These are phyloP conservation scores for Terfezia boudieri DNA, from an alignment of 495 filamentous ascomycete genomes.

Conservation along the genomic window DNA sequence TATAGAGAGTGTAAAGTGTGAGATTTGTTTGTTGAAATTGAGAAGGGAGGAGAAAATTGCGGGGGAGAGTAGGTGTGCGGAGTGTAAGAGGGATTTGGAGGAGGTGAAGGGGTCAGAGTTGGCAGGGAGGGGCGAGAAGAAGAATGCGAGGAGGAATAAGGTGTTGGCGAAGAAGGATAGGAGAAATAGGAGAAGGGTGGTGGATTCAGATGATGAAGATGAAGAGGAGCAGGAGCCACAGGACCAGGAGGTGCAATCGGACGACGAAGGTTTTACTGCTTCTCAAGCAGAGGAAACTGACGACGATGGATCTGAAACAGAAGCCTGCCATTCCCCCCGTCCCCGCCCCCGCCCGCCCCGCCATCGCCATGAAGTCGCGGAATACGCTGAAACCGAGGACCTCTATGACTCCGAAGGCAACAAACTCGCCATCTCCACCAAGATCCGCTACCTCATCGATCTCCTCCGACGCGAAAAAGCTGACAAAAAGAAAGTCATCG, in stretches of 20 bases:
- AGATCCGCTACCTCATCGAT: constrained; percentile 62
- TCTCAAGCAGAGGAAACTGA: background rate
- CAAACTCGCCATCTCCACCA: constrained; percentile 50
- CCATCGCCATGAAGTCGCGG: background rate
- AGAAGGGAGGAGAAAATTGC: constrained; percentile 30
- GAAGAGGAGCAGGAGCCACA: constrained; percentile 22
- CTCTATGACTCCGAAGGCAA: constrained; percentile 28
- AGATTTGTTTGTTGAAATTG: constrained; percentile 61
- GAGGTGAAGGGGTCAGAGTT: constrained; percentile 17
- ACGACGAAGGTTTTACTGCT: constrained; percentile 1
- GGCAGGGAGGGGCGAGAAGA: constrained; percentile 1
- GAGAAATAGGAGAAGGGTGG: constrained; percentile 19
- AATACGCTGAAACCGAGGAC: constrained; percentile 3
- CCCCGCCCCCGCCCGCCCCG: background rate
- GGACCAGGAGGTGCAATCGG: constrained; percentile 13
- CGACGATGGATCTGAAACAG: background rate
- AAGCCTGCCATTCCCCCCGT: background rate
- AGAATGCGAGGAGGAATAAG: constrained; percentile 8
- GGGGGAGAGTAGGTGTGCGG: constrained; percentile 43
- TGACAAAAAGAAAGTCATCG: constrained; percentile 71
- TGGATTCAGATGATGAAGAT: constrained; percentile 29
- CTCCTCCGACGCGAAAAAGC: constrained; percentile 59
- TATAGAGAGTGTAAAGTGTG: constrained; percentile 63
- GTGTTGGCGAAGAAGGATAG: constrained; percentile 13
- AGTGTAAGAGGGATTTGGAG: constrained; percentile 46